Conservation (phyloP, 2,329 filamentous ascomycete species). For the Colletotrichum eleusines region DNA sequence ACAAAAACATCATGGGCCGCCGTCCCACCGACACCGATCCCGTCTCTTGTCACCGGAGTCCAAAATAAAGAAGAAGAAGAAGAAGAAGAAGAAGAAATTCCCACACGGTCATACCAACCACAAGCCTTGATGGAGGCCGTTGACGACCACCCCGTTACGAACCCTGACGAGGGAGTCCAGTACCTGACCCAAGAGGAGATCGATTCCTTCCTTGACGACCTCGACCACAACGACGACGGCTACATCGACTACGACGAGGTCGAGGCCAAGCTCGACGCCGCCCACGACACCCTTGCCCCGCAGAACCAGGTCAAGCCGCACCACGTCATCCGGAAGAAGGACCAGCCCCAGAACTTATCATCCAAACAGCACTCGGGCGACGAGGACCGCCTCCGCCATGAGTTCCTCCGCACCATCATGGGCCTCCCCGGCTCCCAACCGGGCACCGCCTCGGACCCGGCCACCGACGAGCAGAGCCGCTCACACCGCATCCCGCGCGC, state of each 20-base stretch:
- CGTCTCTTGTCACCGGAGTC: neutral
- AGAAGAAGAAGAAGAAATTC: neutral
- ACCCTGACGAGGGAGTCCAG: constrained; percentile 45
- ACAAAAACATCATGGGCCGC: constrained; percentile 12
- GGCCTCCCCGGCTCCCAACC: constrained; percentile 51
- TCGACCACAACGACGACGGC: constrained; percentile 65
- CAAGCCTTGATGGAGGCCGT: constrained; percentile 36
- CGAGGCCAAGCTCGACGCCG: constrained; percentile 64
- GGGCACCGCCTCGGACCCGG: constrained; percentile 59
- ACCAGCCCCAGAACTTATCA: constrained; percentile 46
- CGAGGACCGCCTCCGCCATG: constrained; percentile 56
- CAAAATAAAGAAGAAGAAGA: neutral
- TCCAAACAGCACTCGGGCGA: constrained; percentile 43
- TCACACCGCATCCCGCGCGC: constrained; percentile 56
- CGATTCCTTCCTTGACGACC: constrained; percentile 62
- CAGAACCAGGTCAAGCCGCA: constrained; percentile 55
- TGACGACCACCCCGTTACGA: constrained; percentile 46
- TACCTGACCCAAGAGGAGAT: constrained; percentile 63
- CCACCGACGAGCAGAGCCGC: constrained; percentile 56
- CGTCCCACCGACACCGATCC: neutral
- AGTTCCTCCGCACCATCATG: constrained; percentile 65
- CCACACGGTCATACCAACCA: constrained; percentile 16
- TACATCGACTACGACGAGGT: constrained; percentile 64
- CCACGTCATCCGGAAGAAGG: constrained; percentile 55
- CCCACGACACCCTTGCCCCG: constrained; percentile 63